Base-by-base conservation (phyloP, 306 rosid species). In the Castanopsis chinensis region DNA sequence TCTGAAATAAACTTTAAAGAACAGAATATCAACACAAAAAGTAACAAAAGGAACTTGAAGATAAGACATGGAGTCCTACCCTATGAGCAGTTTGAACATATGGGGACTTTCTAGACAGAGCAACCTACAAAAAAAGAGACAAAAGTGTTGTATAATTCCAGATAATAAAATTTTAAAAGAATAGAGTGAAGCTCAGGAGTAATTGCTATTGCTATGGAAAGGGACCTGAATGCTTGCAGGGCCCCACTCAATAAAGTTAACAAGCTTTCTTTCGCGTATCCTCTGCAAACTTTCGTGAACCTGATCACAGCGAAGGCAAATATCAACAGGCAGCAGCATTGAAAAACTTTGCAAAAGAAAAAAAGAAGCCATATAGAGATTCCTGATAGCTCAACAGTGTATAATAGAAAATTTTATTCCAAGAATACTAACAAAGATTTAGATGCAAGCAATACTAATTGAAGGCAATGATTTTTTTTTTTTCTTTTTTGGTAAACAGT, bases 211-310 rank as follows among this genome's bases (percentile, higher is more conserved):
- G 64, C 77, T 76, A 74, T 52, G 72, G 41, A 71, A 67, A 72
- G 75, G 81, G 30, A 95, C 99, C 96, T 95, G 99, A 79, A 95
- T 95, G 81, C 99, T 95, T 52, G 99, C 99, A 73, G 99, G 99
- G 63, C 99, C 99, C 99, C 99, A 95, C 80, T 95, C 98, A 77
- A 95, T 93, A 81, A 95, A 95, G 90, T 95, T 95, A 72, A 95
- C 98, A 28, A 93, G 94, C 89, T 95, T 95, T 82, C 99, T 90
- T 90, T 95, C 99, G 60, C 99, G 97, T 79, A 95, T 95, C 88
- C 99, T 91, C 86, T 95, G 99, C 93, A 95, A 89, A 89, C 98
- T 95, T 87, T 95, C 99, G 60, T 93, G 99, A 87, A 92, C 98
- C 99, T 95, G 88, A 77, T 85, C 56, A 76, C 80, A 76, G 14